A percentile compares a stretch with the other conserved stretches of the same genome.
phyloP scores from a whole-genome alignment of 1,284 basidiomycete genomes.

The Melampsora larici-populina region DNA sequence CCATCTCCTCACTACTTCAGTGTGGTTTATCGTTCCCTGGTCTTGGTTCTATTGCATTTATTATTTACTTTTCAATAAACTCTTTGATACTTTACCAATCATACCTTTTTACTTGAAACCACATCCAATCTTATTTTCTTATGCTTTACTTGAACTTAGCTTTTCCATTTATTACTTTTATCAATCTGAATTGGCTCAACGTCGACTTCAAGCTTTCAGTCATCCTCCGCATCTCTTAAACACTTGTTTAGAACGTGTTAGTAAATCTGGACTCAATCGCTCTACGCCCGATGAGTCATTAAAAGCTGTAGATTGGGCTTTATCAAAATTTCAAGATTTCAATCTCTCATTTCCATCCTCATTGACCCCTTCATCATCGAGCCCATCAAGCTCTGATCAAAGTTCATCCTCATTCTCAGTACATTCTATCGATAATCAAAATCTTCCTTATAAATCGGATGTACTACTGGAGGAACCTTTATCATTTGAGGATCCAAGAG shows the following conservation, averaged over 20 bases:
- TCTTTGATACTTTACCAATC: neutral
- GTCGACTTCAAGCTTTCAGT: neutral
- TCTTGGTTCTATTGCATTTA: slow-evolving; percentile 7
- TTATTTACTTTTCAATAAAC: neutral
- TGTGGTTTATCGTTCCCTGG: slow-evolving; percentile 20
- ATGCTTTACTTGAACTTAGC: slow-evolving; percentile 9
- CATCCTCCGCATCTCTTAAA: slow-evolving; percentile 6
- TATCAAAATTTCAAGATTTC: neutral
- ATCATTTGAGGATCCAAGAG: slow-evolving; percentile 21
- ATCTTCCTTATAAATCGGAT: neutral
- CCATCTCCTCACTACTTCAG: neutral
- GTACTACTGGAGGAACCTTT: neutral
- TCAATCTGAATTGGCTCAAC: slow-evolving; percentile 7
- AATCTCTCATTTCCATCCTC: neutral
- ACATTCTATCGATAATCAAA: neutral
- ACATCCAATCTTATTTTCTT: neutral
- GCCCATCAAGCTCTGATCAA: neutral
- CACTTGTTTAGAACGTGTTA: slow-evolving; percentile 5
- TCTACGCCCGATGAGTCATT: too few species aligned
- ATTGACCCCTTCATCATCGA: slow-evolving; percentile 1
- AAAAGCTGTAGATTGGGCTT: too few species aligned
- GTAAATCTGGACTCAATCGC: neutral
- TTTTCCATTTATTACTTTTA: slow-evolving; percentile 37
- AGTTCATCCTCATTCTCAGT: neutral
- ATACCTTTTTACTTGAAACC: neutral